Evolutionary conservation across 805 yeast genomes (phyloP).

Genomic region (Nakazawaea holstii): DNA sequence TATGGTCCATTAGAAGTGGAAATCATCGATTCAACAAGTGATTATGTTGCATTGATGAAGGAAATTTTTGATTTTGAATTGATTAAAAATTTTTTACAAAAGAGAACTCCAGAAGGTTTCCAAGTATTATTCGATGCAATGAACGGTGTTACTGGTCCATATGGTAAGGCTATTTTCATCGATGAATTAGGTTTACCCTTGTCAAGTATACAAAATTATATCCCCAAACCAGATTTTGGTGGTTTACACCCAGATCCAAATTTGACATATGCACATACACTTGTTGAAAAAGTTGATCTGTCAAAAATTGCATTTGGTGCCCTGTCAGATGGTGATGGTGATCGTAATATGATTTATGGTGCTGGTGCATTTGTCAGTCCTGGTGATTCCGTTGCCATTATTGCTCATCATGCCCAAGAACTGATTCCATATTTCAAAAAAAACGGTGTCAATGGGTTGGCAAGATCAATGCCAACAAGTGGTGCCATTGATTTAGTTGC

Average conservation of each 20-base stretch:
- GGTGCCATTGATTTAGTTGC: slow-evolving; percentile 94
- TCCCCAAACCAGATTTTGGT: slow-evolving; percentile 87
- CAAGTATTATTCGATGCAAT: slow-evolving; percentile 81
- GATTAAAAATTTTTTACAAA: slow-evolving; percentile 63
- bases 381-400: slow-evolving; percentile 96
- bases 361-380: slow-evolving; percentile 93
- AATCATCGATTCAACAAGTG: slow-evolving; percentile 75
- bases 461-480: slow-evolving; percentile 96
- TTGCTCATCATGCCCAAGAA: slow-evolving; percentile 84
- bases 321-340: slow-evolving; percentile 99
- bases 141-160: slow-evolving; percentile 97
- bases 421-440: slow-evolving; percentile 86
- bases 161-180: slow-evolving; percentile 78
- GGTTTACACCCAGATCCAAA: slow-evolving; percentile 98
- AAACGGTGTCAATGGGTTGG: slow-evolving; percentile 86
- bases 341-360: slow-evolving; percentile 97
- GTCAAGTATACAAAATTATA: slow-evolving; percentile 69
- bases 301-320: slow-evolving; percentile 90
- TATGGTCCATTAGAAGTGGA: slow-evolving; percentile 69
- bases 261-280: slow-evolving; percentile 84
- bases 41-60: slow-evolving; percentile 74
- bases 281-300: slow-evolving; percentile 80
- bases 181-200: slow-evolving; percentile 77
- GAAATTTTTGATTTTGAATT: slow-evolving; percentile 82
- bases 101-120: slow-evolving; percentile 50